Conservation (phyloP, 192 early-diverging fungal genomes). For the Coemansia umbellata region DNA sequence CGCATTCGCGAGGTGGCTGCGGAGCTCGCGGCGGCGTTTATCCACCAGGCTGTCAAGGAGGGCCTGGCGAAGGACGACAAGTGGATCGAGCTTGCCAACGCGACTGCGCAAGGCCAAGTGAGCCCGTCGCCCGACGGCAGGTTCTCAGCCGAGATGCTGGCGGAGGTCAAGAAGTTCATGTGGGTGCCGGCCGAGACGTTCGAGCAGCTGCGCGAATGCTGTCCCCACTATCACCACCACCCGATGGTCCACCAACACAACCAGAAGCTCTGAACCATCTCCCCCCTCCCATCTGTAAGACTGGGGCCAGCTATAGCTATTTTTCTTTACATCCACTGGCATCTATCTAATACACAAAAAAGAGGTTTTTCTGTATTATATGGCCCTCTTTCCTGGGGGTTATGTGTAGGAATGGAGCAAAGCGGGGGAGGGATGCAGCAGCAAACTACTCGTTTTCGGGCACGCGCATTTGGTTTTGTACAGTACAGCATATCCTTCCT, state of each 20-base stretch:
- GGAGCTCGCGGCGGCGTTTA: conserved; percentile 70
- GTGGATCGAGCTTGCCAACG: conserved; percentile 34
- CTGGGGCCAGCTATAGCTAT: too few relatives aligned
- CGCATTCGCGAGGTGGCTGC: conserved; percentile 71
- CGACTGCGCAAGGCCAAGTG: neutral
- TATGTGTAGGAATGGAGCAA: too few relatives aligned
- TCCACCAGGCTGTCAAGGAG: conserved; percentile 52
- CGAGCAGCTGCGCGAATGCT: conserved; percentile 14
- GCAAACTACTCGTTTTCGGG: too few relatives aligned
- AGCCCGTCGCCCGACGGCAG: conserved; percentile 5
- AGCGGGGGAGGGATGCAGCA: too few relatives aligned
- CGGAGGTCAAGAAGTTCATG: conserved; percentile 11
- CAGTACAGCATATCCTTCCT: too few relatives aligned
- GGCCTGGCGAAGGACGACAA: conserved; percentile 44
- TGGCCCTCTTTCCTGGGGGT: too few relatives aligned
- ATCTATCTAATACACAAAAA: too few relatives aligned
- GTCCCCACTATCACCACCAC: conserved; percentile 18
- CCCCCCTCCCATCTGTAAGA: too few relatives aligned
- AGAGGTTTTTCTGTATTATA: too few relatives aligned
- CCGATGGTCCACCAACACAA: conserved; percentile 4
- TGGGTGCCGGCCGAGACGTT: conserved; percentile 20
- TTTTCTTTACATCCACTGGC: too few relatives aligned
- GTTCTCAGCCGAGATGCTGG: conserved; percentile 1
- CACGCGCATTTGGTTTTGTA: too few relatives aligned
- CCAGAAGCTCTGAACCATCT: too few relatives aligned